Evolutionary conservation across 805 yeast genomes (phyloP), one percentile per base, ranked within the genome.

Genomic region (Cyberlindnera mycetangii): DNA sequence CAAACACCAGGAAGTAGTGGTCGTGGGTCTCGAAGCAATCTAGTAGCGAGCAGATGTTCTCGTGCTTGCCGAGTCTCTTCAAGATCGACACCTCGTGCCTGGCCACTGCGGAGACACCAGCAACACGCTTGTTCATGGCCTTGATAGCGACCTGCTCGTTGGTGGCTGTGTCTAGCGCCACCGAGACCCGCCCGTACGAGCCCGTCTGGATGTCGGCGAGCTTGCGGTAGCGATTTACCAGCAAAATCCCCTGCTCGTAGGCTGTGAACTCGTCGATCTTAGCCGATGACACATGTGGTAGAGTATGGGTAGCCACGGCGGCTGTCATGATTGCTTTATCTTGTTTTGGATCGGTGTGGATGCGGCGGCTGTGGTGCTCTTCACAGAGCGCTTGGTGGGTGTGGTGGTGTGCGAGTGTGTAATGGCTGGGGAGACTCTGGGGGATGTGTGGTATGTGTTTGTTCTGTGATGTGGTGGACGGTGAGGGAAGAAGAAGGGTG

Each of bases 121-220:
- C 61, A 33, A 62, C 59, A 19, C 70, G 53, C 56, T 73, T 75
- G 51, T 68, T 62, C 69, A 81, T 68, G 12, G 79, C 68, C 62
- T 81, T 81, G 46, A 81, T 64, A 16, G 84, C 82, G 32, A 79
- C 84, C 32, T 65, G 59, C 2, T 38, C 14, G 36, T 54, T 53
- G 14, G 58, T 53, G 25, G 48, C 44, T 2, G 54, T 45, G 54
- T 81, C 78, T 7, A 62, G 44, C 1, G 83, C 84, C 39, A 76
- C 68, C 2, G 81, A 66, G 3, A 81, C 87, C 45, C 70, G 70
- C 17, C 86, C 86, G 60, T 78, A 81, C 3, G 85, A 72, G 4
- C 86, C 87, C 10, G 50, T 39, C 42, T 56, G 61, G 15, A 56
- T 63, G 53, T 69, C 67, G 17, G 62, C 56, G 28, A 77, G 47